Evolutionary conservation across 257 asterid genomes (phyloP), one percentile per base, ranked within the genome.

Genomic region (Cinchona pubescens): DNA sequence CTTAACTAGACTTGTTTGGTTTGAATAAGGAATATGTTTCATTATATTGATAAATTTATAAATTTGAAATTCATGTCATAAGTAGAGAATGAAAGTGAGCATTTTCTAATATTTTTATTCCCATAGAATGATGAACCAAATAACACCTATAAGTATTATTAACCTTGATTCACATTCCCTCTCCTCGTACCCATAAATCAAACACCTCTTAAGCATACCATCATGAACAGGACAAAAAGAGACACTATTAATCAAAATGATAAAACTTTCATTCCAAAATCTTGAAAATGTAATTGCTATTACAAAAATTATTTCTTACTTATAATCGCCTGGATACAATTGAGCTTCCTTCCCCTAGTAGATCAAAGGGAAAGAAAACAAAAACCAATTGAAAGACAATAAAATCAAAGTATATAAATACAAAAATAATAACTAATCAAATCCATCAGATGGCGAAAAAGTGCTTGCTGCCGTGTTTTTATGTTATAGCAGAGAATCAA

Each of bases 361-460:
- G 64, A 59, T 66, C 8, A 37, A 23, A 1, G 14, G 46, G 34
- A 7, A 16, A 35, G 25, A 35, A 35, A 34, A 35, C 7, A 35
- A 35, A 64, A 64, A 8, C 9, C 27, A 25, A 32, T 9, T 7
- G 7, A 13, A 8, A 12, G n/a, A 60, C 11, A 12, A 63, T 0
- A 2, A 35, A n/a, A 4, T 19, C 19, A 30, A 73, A 45, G 25
- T 3, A 46, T 5, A 15, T 23, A 65, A n/a, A 51, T 5, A 53
- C 27, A 34, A 53, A 15, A 53, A 55, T 38, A 34, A 49, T 16
- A n/a, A n/a, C 32, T 15, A 67, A 27, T 30, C 62, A 6, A 58
- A 55, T 67, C 30, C 64, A 34, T 38, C 67, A 51, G 43, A 73
- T 43, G 73, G 37, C 67, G 35, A 67, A 75, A 75, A 75, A 67